Evolutionary conservation across 1,139 yeast genomes (phyloP).

Genomic region (Tardiomyces depauwii): DNA sequence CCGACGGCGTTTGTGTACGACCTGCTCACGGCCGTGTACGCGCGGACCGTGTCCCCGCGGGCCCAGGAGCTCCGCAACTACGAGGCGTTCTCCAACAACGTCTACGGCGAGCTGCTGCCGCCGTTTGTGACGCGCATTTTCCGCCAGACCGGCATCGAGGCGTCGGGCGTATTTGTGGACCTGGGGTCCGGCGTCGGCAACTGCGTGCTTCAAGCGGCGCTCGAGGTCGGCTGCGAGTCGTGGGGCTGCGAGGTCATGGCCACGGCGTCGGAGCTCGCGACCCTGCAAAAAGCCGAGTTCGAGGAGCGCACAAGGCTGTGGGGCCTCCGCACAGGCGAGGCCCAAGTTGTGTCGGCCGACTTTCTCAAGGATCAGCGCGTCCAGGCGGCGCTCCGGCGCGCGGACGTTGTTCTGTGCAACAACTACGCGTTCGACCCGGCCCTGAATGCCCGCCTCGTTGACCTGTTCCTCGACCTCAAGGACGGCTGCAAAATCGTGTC

Average conservation of each 20-base stretch:
- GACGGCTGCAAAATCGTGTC: constrained; percentile 74
- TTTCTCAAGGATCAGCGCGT: constrained; percentile 59
- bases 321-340: constrained; percentile 50
- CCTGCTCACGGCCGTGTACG: constrained; percentile 57
- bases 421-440: constrained; percentile 73
- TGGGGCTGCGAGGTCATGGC: constrained; percentile 89
- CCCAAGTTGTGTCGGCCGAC: constrained; percentile 50
- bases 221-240: constrained; percentile 73
- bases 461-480: constrained; percentile 49
- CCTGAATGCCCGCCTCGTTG: constrained; percentile 57
- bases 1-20: constrained; percentile 58
- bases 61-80: constrained; percentile 55
- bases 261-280: constrained; percentile 63
- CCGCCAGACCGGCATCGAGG: constrained; percentile 45
- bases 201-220: constrained; percentile 79
- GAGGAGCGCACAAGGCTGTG: constrained; percentile 45
- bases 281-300: constrained; percentile 47
- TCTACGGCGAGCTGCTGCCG: constrained; percentile 86
- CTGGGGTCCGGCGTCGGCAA: constrained; percentile 94
- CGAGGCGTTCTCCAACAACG: constrained; percentile 82
- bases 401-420: constrained; percentile 69
- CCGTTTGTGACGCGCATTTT: constrained; percentile 60
- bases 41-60: constrained; percentile 69
- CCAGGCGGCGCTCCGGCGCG: constrained; percentile 39
- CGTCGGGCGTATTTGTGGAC: constrained; percentile 57